These are phyloP conservation scores for Suhomyces faveliae DNA, from an alignment of 805 yeast genomes.

Conservation along the genomic window DNA sequence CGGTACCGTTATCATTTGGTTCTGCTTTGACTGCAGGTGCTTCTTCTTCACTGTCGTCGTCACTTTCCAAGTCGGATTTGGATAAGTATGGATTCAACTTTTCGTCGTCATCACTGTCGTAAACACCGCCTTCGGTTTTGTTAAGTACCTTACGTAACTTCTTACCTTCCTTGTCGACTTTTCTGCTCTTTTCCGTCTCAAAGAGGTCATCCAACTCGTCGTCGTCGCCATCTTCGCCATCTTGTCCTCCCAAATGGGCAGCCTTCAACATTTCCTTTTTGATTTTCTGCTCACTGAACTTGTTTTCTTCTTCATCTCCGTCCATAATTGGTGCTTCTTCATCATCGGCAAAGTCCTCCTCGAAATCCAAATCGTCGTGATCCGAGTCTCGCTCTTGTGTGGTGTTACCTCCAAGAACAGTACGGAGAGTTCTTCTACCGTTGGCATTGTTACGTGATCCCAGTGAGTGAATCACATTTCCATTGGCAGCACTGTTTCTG, in stretches of 20 bases:
- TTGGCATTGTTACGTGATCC: neutral
- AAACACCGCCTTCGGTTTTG: slow-evolving; percentile 84
- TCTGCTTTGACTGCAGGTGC: slow-evolving; percentile 33
- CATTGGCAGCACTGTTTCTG: slow-evolving; percentile 23
- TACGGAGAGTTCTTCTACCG: slow-evolving; percentile 28
- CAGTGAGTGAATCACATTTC: slow-evolving; percentile 8
- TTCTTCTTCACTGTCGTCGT: slow-evolving; percentile 53
- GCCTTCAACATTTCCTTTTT: slow-evolving; percentile 85
- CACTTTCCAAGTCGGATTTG: slow-evolving; percentile 56
- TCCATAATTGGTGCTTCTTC: slow-evolving; percentile 98
- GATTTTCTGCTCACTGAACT: slow-evolving; percentile 79
- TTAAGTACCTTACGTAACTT: slow-evolving; percentile 79
- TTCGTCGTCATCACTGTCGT: slow-evolving; percentile 74
- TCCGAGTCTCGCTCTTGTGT: slow-evolving; percentile 63
- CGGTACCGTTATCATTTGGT: slow-evolving; percentile 21
- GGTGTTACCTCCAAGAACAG: slow-evolving; percentile 44
- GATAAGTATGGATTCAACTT: slow-evolving; percentile 71
- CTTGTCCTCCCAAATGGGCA: slow-evolving; percentile 66
- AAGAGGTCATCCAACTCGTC: slow-evolving; percentile 71
- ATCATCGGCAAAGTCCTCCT: slow-evolving; percentile 97
- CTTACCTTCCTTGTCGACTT: slow-evolving; percentile 88
- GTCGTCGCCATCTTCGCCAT: slow-evolving; percentile 53
- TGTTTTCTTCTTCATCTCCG: slow-evolving; percentile 93
- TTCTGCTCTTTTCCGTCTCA: slow-evolving; percentile 57
- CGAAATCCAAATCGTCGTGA: slow-evolving; percentile 89